phyloP scores from a whole-genome alignment of 1,139 yeast species.

The Hemisphaericaspora xylofermentans region DNA sequence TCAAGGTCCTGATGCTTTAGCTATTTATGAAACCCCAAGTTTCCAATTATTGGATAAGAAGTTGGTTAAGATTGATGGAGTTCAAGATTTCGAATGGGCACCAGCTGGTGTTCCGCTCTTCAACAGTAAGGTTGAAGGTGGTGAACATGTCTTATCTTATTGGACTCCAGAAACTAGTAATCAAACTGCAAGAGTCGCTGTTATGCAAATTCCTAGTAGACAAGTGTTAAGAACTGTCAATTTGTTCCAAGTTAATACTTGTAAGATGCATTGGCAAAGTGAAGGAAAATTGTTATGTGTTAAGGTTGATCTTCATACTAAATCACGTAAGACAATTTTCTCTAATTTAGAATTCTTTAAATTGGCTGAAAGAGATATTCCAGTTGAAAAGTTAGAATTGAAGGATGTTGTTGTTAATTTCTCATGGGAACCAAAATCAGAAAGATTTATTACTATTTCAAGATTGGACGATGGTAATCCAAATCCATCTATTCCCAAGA shows the following conservation, averaged over 20 bases:
- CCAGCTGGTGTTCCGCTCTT: conserved; percentile 80
- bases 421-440: conserved; percentile 95
- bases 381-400: conserved; percentile 91
- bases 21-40: conserved; percentile 76
- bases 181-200: conserved; percentile 92
- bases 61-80: conserved; percentile 78
- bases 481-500: conserved; percentile 71
- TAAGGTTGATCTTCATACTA: conserved; percentile 95
- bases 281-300: conserved; percentile 84
- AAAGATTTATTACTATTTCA: conserved; percentile 80
- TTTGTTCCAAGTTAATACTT: conserved; percentile 90
- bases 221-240: conserved; percentile 86
- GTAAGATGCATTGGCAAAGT: conserved; percentile 93
- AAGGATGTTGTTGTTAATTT: conserved; percentile 86
- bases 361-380: conserved; percentile 82
- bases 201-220: conserved; percentile 86
- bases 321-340: conserved; percentile 88
- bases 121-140: conserved; percentile 50
- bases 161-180: conserved; percentile 96
- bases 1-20: conserved; percentile 89
- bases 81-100: conserved; percentile 93
- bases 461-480: conserved; percentile 58
- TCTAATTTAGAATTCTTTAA: conserved; percentile 93
- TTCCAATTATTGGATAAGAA: conserved; percentile 80
- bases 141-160: conserved; percentile 74